phyloP scores from a whole-genome alignment of 805 yeast genomes.

The Huiozyma sinensis region DNA sequence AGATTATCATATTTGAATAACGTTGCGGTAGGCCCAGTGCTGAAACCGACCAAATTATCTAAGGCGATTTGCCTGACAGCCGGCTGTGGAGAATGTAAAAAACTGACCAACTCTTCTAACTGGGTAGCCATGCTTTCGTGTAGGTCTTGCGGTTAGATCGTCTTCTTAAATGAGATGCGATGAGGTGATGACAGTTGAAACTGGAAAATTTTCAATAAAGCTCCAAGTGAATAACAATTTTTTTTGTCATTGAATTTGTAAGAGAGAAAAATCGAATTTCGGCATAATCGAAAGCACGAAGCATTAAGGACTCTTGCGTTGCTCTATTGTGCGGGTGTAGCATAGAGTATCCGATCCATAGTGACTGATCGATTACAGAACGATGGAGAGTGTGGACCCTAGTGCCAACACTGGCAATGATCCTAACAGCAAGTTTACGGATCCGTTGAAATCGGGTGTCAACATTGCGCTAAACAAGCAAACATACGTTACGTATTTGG shows the following conservation, averaged over 20 bases:
- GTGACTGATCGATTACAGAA: not conserved
- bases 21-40: conserved; percentile 55
- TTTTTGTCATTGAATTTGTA: no score
- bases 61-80: conserved; percentile 76
- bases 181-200: no score
- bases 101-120: conserved; percentile 56
- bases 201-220: no score
- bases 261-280: no score
- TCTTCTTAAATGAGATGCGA: no score
- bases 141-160: no score
- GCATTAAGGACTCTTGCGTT: no score
- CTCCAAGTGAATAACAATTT: no score
- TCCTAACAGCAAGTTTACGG: not conserved
- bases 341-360: no score
- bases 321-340: no score
- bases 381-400: not conserved
- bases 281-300: no score
- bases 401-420: not conserved
- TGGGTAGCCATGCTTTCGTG: conserved; percentile 36
- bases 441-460: conserved; percentile 8
- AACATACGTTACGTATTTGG: conserved; percentile 28
- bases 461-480: conserved; percentile 19
- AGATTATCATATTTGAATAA: conserved; percentile 62
- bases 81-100: conserved; percentile 72
- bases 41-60: conserved; percentile 71